Evolutionary conservation across 2,329 filamentous ascomycete genomes (phyloP).

Genomic region (Venturia nashicola): DNA sequence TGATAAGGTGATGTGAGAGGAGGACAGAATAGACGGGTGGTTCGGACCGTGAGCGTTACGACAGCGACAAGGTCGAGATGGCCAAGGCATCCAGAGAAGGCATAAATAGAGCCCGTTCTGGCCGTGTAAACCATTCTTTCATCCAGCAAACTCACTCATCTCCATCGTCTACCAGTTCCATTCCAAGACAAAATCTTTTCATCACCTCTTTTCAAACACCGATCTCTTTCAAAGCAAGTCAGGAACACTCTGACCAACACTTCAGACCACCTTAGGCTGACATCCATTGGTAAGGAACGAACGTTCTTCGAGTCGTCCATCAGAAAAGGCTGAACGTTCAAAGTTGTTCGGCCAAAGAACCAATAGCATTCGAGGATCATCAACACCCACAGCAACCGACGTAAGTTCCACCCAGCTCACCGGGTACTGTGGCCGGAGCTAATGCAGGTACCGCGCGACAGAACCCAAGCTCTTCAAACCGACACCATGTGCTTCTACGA

Average conservation of each 20-base stretch:
- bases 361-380: constrained; percentile 8
- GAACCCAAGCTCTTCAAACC: constrained; percentile 21
- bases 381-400: constrained; percentile 14
- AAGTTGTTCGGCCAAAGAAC: constrained; percentile 5
- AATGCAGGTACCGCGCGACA: constrained; percentile 19
- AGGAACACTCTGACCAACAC: not conserved
- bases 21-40: constrained; percentile 24
- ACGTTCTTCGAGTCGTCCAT: not conserved
- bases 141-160: constrained; percentile 4
- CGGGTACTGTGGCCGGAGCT: constrained; percentile 13
- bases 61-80: constrained; percentile 16
- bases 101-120: constrained; percentile 28
- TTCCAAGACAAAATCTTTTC: constrained; percentile 6
- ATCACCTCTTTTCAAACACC: constrained; percentile 6
- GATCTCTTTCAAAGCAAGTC: not conserved
- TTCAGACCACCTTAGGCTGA: not conserved
- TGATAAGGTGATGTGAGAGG: constrained; percentile 26
- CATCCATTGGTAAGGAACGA: constrained; percentile 8
- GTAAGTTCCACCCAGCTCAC: constrained; percentile 15
- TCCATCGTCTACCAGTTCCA: constrained; percentile 5
- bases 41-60: constrained; percentile 14
- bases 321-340: constrained; percentile 10
- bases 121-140: constrained; percentile 11
- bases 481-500: constrained; percentile 86
- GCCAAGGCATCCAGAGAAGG: constrained; percentile 17